Evolutionary conservation across 2,329 filamentous ascomycete species (phyloP).

Genomic region (Chaetomium sp.): DNA sequence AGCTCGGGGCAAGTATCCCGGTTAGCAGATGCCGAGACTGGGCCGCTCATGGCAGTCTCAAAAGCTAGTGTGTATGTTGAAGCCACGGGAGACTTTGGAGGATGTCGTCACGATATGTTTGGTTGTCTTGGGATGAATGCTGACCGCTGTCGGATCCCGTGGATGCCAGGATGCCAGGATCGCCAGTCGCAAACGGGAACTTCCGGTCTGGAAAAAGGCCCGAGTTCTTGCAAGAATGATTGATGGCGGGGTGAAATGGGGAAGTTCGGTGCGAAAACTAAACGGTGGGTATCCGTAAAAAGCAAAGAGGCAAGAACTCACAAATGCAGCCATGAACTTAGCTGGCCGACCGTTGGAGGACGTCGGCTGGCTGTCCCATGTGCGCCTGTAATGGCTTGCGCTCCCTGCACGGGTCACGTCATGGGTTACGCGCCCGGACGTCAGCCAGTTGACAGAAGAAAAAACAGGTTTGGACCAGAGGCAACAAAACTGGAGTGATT

Average conservation of each 20-base stretch:
- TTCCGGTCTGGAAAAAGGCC: not conserved
- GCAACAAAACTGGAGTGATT: not conserved
- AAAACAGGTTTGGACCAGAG: not conserved
- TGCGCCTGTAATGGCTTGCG: constrained; percentile 18
- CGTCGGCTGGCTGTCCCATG: constrained; percentile 22
- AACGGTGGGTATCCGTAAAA: not conserved
- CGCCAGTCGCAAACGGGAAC: constrained; percentile 3
- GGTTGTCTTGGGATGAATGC: constrained; percentile 9
- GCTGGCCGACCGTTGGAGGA: constrained; percentile 8
- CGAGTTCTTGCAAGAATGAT: not conserved
- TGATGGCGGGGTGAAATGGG: not conserved
- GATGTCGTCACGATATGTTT: not conserved
- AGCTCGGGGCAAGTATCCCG: constrained; percentile 7
- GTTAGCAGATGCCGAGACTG: constrained; percentile 24
- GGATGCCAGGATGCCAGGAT: constrained; percentile 7
- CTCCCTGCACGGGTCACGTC: constrained; percentile 28
- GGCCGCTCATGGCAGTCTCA: constrained; percentile 10
- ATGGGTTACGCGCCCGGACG: constrained; percentile 26
- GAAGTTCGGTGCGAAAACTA: not conserved
- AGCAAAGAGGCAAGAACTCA: constrained; percentile 36
- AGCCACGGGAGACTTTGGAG: not conserved
- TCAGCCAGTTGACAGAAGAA: not conserved
- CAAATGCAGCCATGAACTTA: constrained; percentile 40
- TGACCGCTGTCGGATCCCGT: not conserved
- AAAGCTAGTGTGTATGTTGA: not conserved